Base-by-base conservation (phyloP, 2,329 filamentous ascomycete genomes). In the Trichoderma semiorbis region DNA sequence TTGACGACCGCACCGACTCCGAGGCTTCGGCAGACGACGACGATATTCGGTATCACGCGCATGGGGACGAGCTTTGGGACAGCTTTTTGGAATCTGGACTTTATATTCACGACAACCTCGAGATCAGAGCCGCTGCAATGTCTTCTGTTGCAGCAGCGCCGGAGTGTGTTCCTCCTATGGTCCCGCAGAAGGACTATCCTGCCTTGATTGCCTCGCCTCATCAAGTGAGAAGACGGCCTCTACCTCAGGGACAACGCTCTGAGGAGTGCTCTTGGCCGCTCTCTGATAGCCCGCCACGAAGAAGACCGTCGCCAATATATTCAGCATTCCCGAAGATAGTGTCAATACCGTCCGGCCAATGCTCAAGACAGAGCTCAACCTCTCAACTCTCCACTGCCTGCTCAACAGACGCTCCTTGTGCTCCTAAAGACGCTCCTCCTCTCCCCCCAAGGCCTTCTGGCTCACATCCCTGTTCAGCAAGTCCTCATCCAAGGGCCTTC, bases 1-100 rank as follows among this genome's bases (percentile, higher is more conserved):
- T 86, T 18, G 85, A 88, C 73, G 84, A 87, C 75, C 83, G 82
- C 6, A 81, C 81, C 7, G 85, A 87, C 74, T 87, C 85, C 5
- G 86, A 88, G 66, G 77, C 79, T 21, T 88, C 86, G 7, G 74
- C 80, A 36, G 86, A 88, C 24, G 86, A 87, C 55, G 85, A 88
- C 74, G 85, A 88, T 74, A 83, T 83, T 70, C 83, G 85, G 72
- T 84, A 86, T 73, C 83, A 85, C 70, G 76, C 81, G 24, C 81
- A 85, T 36, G 80, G 81, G 6, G 77, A 81, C 30, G 83, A 85
- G 74, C 76, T 87, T 3, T 88, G 86, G 86, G 84, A 88, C 75
- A 84, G 80, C 68, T 88, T 87, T 75, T 87, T 85, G 85, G 75
- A 76, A 50, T 43, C 62, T 3, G 71, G 28, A 34, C 57, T 61